These are phyloP conservation scores for Phytophthora pluvialis DNA, from an alignment of 352 stramenopile species.

Conservation along the genomic window DNA sequence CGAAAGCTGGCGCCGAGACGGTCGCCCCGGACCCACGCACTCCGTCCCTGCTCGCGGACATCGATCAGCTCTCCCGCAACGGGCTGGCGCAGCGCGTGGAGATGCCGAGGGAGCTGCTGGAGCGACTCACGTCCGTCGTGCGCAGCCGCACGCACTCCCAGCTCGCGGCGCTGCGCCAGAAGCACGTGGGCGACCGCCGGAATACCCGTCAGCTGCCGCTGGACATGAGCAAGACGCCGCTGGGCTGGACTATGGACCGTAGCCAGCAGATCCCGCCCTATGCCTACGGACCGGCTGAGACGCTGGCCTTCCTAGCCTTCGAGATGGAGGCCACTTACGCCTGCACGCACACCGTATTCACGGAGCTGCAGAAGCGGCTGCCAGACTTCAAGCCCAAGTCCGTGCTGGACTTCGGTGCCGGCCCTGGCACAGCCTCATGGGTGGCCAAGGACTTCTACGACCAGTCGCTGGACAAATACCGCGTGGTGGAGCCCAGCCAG, in stretches of 20 bases:
- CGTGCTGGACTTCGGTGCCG: conserved; percentile 81
- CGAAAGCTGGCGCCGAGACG: conserved; percentile 23
- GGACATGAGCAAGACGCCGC: conserved; percentile 78
- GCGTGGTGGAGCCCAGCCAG: conserved; percentile 84
- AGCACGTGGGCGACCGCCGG: conserved; percentile 53
- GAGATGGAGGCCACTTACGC: conserved; percentile 82
- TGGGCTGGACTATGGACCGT: conserved; percentile 84
- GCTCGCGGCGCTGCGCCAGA: conserved; percentile 69
- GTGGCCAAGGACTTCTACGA: conserved; percentile 76
- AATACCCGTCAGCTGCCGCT: conserved; percentile 64
- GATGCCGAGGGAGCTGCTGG: conserved; percentile 72
- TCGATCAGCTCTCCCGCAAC: conserved; percentile 70
- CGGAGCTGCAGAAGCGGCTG: conserved; percentile 59
- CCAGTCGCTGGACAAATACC: conserved; percentile 66
- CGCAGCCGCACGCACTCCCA: conserved; percentile 81
- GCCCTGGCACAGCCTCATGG: conserved; percentile 79
- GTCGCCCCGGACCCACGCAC: conserved; percentile 8
- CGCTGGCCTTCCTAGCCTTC: conserved; percentile 73
- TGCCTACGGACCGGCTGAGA: conserved; percentile 74
- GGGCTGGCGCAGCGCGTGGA: conserved; percentile 70
- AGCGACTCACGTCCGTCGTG: conserved; percentile 63
- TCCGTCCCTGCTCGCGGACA: conserved; percentile 52
- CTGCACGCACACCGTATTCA: conserved; percentile 71
- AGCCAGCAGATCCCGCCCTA: conserved; percentile 68
- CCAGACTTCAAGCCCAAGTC: conserved; percentile 68